These are phyloP conservation scores for Gnaphalium uliginosum DNA, from an alignment of 129 eudicot genomes.

Conservation along the genomic window DNA sequence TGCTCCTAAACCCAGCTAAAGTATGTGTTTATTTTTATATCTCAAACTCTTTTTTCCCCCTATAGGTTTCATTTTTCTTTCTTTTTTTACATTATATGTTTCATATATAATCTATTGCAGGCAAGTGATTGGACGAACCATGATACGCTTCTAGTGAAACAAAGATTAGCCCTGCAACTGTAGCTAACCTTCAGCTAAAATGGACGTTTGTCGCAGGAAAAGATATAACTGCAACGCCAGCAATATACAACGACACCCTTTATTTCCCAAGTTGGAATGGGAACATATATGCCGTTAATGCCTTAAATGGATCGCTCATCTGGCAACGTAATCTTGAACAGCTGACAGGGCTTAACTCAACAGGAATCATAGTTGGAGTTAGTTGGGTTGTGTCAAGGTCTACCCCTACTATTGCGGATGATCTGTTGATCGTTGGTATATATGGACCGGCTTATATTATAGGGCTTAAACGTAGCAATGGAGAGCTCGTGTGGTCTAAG, in stretches of 20 bases:
- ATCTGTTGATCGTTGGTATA: slow-evolving; percentile 42
- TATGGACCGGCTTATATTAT: slow-evolving; percentile 59
- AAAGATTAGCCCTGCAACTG: slow-evolving; percentile 45
- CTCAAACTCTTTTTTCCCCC: too few relatives aligned
- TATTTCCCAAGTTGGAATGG: slow-evolving; percentile 75
- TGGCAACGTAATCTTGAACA: slow-evolving; percentile 44
- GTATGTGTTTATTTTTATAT: not conserved
- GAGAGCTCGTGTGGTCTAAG: slow-evolving; percentile 50
- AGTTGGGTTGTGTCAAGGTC: slow-evolving; percentile 43
- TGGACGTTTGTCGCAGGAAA: slow-evolving; percentile 55
- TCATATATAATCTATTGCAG: slow-evolving; percentile 12
- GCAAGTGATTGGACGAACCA: slow-evolving; percentile 48
- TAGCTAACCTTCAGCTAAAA: slow-evolving; percentile 36
- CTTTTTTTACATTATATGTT: too few relatives aligned
- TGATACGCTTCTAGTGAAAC: slow-evolving; percentile 43
- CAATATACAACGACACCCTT: slow-evolving; percentile 38
- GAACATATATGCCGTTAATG: slow-evolving; percentile 50
- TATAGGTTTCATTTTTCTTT: too few relatives aligned
- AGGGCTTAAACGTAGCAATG: slow-evolving; percentile 44
- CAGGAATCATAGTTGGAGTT: not conserved
- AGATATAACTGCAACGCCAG: slow-evolving; percentile 59
- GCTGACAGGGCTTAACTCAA: slow-evolving; percentile 45
- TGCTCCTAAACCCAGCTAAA: slow-evolving; percentile 20
- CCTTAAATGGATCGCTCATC: slow-evolving; percentile 45
- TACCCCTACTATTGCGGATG: slow-evolving; percentile 51